Conservation (phyloP, 2,329 filamentous ascomycete genomes). For the Venturia oleaginea region DNA sequence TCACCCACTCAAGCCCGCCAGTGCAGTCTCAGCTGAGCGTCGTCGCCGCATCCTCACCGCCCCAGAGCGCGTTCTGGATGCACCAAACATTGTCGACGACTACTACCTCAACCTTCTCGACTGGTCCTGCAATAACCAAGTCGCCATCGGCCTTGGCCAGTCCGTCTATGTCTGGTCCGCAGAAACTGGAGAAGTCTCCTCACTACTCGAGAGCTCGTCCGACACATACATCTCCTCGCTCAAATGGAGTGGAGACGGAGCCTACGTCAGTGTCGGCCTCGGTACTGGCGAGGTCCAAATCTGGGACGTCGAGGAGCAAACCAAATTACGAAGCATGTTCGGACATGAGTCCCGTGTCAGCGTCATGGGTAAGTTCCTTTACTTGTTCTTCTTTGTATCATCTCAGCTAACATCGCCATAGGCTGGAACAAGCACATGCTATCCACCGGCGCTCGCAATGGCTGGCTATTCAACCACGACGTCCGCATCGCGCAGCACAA, state of each 20-base stretch:
- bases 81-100: constrained; percentile 90
- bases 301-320: constrained; percentile 93
- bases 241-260: constrained; percentile 96
- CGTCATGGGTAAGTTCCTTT: constrained; percentile 54
- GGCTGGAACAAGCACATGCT: constrained; percentile 98
- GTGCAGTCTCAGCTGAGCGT: constrained; percentile 69
- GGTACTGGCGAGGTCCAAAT: constrained; percentile 97
- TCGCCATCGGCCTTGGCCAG: constrained; percentile 93
- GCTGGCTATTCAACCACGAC: constrained; percentile 96
- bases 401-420: neutral
- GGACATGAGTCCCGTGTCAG: constrained; percentile 94
- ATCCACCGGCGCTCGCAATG: constrained; percentile 88
- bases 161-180: constrained; percentile 99
- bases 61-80: constrained; percentile 91
- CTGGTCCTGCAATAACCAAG: constrained; percentile 97
- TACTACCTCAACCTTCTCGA: constrained; percentile 98
- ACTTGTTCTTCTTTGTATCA: neutral
- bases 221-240: constrained; percentile 98
- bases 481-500: constrained; percentile 97
- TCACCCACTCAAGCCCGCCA: constrained; percentile 75
- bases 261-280: constrained; percentile 90
- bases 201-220: constrained; percentile 73
- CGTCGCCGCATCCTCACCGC: constrained; percentile 87
- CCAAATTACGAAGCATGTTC: constrained; percentile 96
- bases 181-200: constrained; percentile 81